Conservation (phyloP, 208 protist species). For the Crithidia fasciculata region DNA sequence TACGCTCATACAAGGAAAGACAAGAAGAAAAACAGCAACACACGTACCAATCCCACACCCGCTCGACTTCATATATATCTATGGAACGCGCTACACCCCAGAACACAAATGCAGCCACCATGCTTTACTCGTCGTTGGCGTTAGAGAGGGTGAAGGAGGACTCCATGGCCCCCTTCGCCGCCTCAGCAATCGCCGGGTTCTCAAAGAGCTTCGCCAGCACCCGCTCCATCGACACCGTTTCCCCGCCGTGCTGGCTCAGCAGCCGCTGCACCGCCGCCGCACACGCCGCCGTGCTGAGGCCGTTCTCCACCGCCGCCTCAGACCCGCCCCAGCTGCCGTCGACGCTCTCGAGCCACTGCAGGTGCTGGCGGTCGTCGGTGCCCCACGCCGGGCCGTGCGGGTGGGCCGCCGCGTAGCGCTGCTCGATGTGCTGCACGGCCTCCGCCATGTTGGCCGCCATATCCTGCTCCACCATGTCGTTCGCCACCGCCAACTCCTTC, state of each 20-base stretch:
- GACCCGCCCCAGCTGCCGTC: conserved; percentile 18
- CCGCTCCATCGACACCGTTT: conserved; percentile 31
- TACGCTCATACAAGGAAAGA: too few relatives aligned
- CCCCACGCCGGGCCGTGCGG: conserved; percentile 47
- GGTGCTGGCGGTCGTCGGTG: conserved; percentile 32
- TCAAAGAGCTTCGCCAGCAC: conserved; percentile 59
- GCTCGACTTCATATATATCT: too few relatives aligned
- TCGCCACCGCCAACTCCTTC: conserved; percentile 71
- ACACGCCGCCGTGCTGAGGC: conserved; percentile 8
- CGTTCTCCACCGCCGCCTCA: not conserved
- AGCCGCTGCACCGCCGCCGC: conserved; percentile 28
- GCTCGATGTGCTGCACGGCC: conserved; percentile 50
- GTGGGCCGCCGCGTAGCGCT: conserved; percentile 41
- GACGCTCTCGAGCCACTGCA: conserved; percentile 56
- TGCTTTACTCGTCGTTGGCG: not conserved
- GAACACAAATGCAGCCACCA: not conserved
- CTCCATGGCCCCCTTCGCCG: conserved; percentile 21
- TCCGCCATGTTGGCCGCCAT: conserved; percentile 37
- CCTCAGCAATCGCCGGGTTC: conserved; percentile 43
- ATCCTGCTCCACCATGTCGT: conserved; percentile 50
- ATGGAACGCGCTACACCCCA: too few relatives aligned
- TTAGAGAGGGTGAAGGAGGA: conserved; percentile 2
- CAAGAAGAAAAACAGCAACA: too few relatives aligned
- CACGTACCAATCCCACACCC: too few relatives aligned
- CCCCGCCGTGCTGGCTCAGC: conserved; percentile 19